Evolutionary conservation across 2,329 filamentous ascomycete genomes (phyloP), one percentile per base, ranked within the genome.

Genomic region (Cladosporium sp.): DNA sequence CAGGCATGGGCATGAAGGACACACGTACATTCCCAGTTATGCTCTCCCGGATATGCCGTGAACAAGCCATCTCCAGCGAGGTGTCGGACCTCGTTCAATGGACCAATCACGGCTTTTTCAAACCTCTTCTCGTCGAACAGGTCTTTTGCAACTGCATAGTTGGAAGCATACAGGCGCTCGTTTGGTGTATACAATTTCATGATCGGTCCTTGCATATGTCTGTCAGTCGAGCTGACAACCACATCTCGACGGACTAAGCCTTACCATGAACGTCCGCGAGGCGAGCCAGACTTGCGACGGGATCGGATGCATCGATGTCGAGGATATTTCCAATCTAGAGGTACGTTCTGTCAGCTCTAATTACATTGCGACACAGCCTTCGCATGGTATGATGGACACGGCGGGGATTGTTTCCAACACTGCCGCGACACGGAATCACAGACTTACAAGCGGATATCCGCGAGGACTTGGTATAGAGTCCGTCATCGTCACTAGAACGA

Each of bases 311-410:
- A 60, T 87, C 81, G 59, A 91, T 79, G 60, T 88, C 84, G 56
- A 75, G 73, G 22, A 87, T 67, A 62, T 90, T 87, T 22, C 87
- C 87, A 19, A 90, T 60, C 25, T 89, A 69, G 1, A 85, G 86
- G 12, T 36, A 8, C 37, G 35, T 28, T 24, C 12, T n/a, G 22
- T 19, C n/a, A 28, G 19, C 4, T 3, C 3, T 45, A 15, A 15
- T 1, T 28, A 3, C 24, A n/a, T n/a, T 45, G 24, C 7, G 22
- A 5, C 3, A 17, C 24, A n/a, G n/a, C n/a, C n/a, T n/a, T n/a
- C n/a, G n/a, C 19, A 42, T 42, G 10, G 20, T 42, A 6, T 1
- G 9, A 13, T 13, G 39, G 9, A 12, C 17, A 40, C 17, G 17
- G 37, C n/a, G 37, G 17, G 9, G 22, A 12, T 4, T 13, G 37